Evolutionary conservation across 306 rosid genomes (phyloP), one percentile per base, ranked within the genome.

Genomic region (Inga laurina): DNA sequence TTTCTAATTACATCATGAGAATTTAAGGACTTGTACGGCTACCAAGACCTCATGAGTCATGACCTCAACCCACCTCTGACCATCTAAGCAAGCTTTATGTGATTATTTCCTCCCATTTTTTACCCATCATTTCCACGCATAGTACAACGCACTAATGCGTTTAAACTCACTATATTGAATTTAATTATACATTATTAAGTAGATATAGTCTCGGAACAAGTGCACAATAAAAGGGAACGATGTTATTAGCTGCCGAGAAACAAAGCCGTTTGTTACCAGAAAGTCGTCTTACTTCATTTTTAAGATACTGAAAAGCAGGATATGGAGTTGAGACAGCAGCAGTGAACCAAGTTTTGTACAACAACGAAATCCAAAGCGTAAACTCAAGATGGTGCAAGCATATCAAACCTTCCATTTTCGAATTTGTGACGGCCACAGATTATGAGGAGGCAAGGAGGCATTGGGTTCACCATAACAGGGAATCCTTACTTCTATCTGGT

Each of bases 281-380:
- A 41, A 41, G 44, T 32, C 2, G 34, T 32, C 34, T 32, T 32
- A 39, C 43, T 39, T 39, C 43, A 6, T 39, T 39, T 39, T 39
- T 39, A 39, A 6, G 6, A 39, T 5, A 6, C 1, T 80, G 5
- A 83, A 88, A 88, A 76, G 91, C 90, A 19, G 98, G 97, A 8
- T 95, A 89, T 49, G 99, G 98, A 11, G 44, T 90, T 10, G 85
- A 85, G 19, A 95, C 98, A 0, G 89, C 87, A 79, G 98, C 98
- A 66, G 3, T 92, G 83, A 95, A 98, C 87, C 24, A 54, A 13
- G 91, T 75, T 12, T 39, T 95, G 88, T 93, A 90, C 88, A 93
- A 89, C 16, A 3, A 86, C 21, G 93, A 95, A 80, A 82, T 95
- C 22, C 86, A 87, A 87, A 93, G 98, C 57, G 77, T 67, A 9